Evolutionary conservation across 148 eudicot species (phyloP).

Genomic region (Euryodendron excelsum): DNA sequence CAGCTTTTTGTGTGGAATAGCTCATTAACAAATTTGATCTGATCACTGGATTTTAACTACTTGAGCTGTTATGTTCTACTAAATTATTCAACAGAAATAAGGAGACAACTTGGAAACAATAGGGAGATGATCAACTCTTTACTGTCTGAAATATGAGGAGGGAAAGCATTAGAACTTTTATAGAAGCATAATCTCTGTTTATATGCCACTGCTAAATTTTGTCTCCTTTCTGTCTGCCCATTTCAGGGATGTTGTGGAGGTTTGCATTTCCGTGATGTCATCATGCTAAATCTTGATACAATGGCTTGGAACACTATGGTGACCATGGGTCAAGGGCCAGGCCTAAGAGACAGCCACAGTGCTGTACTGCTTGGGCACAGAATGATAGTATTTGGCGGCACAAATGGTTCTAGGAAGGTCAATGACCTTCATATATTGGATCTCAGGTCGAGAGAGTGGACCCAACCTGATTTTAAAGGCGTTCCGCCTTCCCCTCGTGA

Average conservation of each 20-base stretch:
- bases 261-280: conserved; percentile 83
- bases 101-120: not conserved
- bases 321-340: conserved; percentile 71
- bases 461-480: conserved; percentile 56
- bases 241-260: conserved; percentile 97
- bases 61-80: not conserved
- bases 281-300: conserved; percentile 61
- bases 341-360: conserved; percentile 88
- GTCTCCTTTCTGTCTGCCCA: not conserved
- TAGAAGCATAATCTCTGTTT: not conserved
- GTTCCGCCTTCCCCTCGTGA: conserved; percentile 74
- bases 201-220: not conserved
- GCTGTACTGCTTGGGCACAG: conserved; percentile 53
- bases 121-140: not conserved
- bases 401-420: conserved; percentile 75
- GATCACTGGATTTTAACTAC: not conserved
- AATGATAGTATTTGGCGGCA: conserved; percentile 85
- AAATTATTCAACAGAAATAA: not conserved
- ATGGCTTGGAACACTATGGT: conserved; percentile 70
- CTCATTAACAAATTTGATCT: not conserved
- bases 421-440: conserved; percentile 74
- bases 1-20: not conserved
- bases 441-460: conserved; percentile 62
- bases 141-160: not conserved
- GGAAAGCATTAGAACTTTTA: not conserved